Evolutionary conservation across 129 eudicot genomes (phyloP).

Genomic region (Pulicaria dysenterica): DNA sequence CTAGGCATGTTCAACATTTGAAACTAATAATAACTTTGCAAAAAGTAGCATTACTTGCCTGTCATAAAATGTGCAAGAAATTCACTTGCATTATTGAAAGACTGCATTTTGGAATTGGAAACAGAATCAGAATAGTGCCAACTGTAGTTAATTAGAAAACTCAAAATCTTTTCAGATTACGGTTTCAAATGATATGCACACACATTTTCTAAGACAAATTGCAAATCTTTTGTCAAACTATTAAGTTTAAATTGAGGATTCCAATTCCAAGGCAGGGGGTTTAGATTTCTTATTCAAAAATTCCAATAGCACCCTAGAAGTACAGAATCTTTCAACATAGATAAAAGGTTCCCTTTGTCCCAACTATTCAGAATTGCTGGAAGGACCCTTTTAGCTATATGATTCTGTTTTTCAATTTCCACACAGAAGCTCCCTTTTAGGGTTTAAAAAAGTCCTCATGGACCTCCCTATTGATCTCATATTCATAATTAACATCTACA

Average conservation of each 20-base stretch:
- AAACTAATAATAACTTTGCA: background rate
- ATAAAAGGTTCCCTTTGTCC: too few species aligned
- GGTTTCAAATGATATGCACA: background rate
- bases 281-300: background rate
- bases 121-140: background rate
- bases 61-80: constrained; percentile 40
- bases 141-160: background rate
- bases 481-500: background rate
- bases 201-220: background rate
- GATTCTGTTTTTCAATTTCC: background rate
- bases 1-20: background rate
- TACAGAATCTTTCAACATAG: background rate
- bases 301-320: background rate
- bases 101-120: constrained; percentile 44
- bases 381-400: background rate
- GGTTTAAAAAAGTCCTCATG: background rate
- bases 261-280: background rate
- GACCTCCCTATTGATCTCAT: background rate
- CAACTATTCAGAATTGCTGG: background rate
- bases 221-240: constrained; percentile 3
- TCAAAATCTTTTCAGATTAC: background rate
- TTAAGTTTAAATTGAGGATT: background rate
- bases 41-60: constrained; percentile 42
- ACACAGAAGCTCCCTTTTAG: background rate
- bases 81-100: constrained; percentile 37